Evolutionary conservation across 352 stramenopile genomes (phyloP).

Genomic region (Pythium phragmiticola): DNA sequence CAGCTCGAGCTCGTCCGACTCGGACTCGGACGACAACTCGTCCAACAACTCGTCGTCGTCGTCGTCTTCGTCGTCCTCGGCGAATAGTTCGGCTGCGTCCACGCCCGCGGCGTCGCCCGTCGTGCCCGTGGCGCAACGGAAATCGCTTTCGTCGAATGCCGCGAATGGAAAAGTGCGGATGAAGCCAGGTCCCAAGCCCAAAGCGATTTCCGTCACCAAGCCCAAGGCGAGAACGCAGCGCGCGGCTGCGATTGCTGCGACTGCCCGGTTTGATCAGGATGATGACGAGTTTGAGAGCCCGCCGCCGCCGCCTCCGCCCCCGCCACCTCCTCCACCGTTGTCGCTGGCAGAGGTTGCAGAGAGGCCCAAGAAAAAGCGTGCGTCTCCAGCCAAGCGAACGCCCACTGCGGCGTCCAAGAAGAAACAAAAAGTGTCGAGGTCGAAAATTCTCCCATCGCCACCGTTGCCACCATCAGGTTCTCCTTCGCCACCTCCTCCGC

Average conservation of each 20-base stretch:
- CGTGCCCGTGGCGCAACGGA: conserved; percentile 14
- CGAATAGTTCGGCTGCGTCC: conserved; percentile 25
- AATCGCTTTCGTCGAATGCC: conserved; percentile 19
- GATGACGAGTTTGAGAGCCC: conserved; percentile 17
- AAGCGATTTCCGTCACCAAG: background rate
- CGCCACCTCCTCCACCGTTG: conserved; percentile 32
- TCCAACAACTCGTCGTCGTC: conserved; percentile 46
- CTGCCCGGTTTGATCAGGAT: conserved; percentile 20
- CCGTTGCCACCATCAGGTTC: conserved; percentile 20
- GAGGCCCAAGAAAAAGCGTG: conserved; percentile 32
- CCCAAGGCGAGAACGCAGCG: conserved; percentile 17
- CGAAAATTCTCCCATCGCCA: conserved; percentile 2
- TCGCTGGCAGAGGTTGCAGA: background rate
- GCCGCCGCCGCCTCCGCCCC: conserved; percentile 28
- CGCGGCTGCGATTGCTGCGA: conserved; percentile 14
- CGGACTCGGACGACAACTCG: conserved; percentile 59
- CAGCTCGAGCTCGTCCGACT: conserved; percentile 69
- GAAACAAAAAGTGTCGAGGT: conserved; percentile 15
- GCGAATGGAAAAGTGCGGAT: conserved; percentile 10
- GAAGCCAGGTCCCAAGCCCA: conserved; percentile 25
- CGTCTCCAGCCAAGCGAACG: conserved; percentile 22
- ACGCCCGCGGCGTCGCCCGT: conserved; percentile 24
- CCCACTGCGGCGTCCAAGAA: conserved; percentile 12
- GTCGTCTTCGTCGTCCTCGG: conserved; percentile 30
- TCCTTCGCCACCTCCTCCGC: conserved; percentile 17